Evolutionary conservation across 2,329 filamentous ascomycete species (phyloP).

Genomic region (Diaporthe batatas): DNA sequence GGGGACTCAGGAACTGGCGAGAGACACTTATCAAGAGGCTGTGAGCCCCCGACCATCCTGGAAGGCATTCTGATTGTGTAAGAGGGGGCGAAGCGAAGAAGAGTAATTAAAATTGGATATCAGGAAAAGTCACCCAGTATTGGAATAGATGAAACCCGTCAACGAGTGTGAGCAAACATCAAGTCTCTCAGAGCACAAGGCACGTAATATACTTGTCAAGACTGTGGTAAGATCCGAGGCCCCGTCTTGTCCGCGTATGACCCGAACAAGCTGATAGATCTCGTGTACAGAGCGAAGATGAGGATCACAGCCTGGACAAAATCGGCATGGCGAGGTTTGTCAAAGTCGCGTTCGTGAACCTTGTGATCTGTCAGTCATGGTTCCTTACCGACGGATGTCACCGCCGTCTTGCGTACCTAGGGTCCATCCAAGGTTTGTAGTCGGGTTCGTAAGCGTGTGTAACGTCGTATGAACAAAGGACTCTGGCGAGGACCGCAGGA

Average conservation of each 20-base stretch:
- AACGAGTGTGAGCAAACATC: background rate
- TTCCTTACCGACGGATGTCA: conserved; percentile 14
- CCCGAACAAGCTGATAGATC: background rate
- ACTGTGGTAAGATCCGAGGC: background rate
- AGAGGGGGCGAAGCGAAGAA: background rate
- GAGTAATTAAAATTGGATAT: background rate
- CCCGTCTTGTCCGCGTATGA: background rate
- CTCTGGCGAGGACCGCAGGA: conserved; percentile 12
- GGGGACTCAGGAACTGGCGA: conserved; percentile 3
- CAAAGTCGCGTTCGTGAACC: conserved; percentile 24
- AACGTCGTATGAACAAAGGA: conserved; percentile 17
- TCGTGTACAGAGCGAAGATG: background rate
- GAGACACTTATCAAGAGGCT: background rate
- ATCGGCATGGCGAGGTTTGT: conserved; percentile 21
- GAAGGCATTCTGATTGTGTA: background rate
- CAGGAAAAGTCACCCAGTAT: background rate
- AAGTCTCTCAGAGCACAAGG: conserved; percentile 24
- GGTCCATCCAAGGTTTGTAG: background rate
- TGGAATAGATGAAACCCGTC: background rate
- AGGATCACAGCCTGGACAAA: conserved; percentile 4
- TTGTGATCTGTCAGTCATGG: conserved; percentile 5
- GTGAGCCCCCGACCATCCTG: background rate
- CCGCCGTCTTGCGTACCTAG: background rate
- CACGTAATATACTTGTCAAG: conserved; percentile 31
- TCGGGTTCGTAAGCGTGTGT: background rate